Evolutionary conservation across 2,329 filamentous ascomycete species (phyloP).

Genomic region (Aureobasidium sp.): DNA sequence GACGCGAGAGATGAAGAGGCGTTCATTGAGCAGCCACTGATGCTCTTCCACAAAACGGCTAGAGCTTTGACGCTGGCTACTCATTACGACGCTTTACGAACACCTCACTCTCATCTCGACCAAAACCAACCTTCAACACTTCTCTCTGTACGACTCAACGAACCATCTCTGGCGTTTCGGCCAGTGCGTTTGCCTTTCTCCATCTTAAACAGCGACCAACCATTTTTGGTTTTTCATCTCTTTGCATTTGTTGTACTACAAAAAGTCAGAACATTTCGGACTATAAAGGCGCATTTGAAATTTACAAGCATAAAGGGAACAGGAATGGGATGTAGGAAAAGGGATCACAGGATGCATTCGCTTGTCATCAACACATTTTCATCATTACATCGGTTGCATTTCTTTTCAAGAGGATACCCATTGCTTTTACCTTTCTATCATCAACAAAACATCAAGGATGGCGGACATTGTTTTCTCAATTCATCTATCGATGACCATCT

Average conservation of each 20-base stretch:
- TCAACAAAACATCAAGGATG: not conserved
- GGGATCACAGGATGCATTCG: constrained; percentile 13
- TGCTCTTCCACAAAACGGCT: constrained; percentile 12
- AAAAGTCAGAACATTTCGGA: constrained; percentile 6
- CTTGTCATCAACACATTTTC: constrained; percentile 10
- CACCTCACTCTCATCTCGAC: constrained; percentile 4
- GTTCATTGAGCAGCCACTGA: constrained; percentile 22
- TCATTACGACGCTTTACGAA: constrained; percentile 7
- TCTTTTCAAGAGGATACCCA: constrained; percentile 13
- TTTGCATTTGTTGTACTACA: constrained; percentile 9
- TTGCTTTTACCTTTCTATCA: not conserved
- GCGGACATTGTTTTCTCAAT: not conserved
- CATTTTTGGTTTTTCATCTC: not conserved
- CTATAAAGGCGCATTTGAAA: constrained; percentile 9
- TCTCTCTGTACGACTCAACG: constrained; percentile 12
- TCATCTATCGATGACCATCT: not conserved
- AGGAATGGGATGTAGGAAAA: not conserved
- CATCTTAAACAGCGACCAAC: constrained; percentile 1
- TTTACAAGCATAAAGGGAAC: not conserved
- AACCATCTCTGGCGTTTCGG: not conserved
- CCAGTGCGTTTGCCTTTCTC: not conserved
- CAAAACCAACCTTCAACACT: not conserved
- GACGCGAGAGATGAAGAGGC: constrained; percentile 52
- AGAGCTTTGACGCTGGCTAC: not conserved
- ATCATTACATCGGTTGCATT: constrained; percentile 9